Base-by-base conservation (phyloP, 1,284 basidiomycete genomes). In the Bondarzewia mesenterica region DNA sequence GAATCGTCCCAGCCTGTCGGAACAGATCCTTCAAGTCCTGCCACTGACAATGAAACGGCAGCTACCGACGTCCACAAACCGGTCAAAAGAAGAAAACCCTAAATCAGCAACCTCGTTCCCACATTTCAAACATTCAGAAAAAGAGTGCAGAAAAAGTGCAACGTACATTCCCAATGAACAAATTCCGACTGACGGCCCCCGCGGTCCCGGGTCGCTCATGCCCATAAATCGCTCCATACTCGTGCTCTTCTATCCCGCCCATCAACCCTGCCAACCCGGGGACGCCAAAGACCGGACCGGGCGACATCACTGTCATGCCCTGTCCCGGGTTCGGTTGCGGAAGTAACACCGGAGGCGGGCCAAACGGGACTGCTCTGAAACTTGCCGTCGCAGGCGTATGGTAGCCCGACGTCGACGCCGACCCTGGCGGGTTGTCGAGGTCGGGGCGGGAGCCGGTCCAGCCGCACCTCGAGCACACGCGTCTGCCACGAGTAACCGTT, bases 1-100 rank as follows among this genome's bases (percentile, higher is more conserved):
- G 76, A 48, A 99, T 93, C 0, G 93, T 95, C 42, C 95, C 95
- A 1, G 93, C 89, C 56, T 90, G 87, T 44, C 95, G 84, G 66
- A 98, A 97, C 44, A 98, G 80, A 65, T 98, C 95, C 62, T 99
- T 98, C 55, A 99, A 80, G 68, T 99, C 95, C 70, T 97, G 93
- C 95, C 95, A 99, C 70, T 96, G 93, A 60, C 90, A 89, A 57
- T 93, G 88, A 66, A 95, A 89, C 0, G 94, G 93, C n/a, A 97
- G 77, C 90, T 96, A 51, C 7, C 29, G 27, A 23, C 16, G n/a
- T n/a, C n/a, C n/a, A n/a, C n/a, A n/a, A n/a, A n/a, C 14, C 14
- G 38, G 20, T 10, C 14, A 39, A 16, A 16, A 39, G 14, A 16
- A 39, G 18, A 10, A 16, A 2, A 21, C 12, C 20, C 10, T 8